Evolutionary conservation across 2,329 filamentous ascomycete species (phyloP), one percentile per base, ranked within the genome.

Genomic region (Fusarium sp.): DNA sequence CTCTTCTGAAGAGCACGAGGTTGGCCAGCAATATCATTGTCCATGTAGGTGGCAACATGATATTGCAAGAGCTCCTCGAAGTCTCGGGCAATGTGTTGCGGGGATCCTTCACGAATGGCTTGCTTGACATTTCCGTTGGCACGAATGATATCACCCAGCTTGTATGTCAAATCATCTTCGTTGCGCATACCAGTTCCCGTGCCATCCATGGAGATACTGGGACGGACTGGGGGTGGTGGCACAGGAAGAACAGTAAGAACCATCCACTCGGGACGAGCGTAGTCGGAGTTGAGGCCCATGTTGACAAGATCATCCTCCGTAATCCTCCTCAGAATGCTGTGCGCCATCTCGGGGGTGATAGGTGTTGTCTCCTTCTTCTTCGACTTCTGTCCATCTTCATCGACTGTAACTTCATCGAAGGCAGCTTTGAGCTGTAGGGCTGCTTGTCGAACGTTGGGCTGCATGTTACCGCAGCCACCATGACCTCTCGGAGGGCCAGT

Each of bases 111-210:
- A 66, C 93, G 90, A 78, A 97, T 94, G 67, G 94, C 96, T 76
- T 96, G 92, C 75, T 93, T 91, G 63, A 99, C 95, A 77, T 97
- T 98, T 76, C 93, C 92, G 84, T 99, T 99, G 77, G 96, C 95
- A 75, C 96, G 94, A 77, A 99, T 96, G 78, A 99, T 98, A 83
- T 99, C 96, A 78, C 95, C 95, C 37, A 99, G 87, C 84, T 99
- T 99, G 89, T 98, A 99, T 0, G 96, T 99, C 88, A 99, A 89
- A 87, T 99, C 97, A 82, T 99, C 96, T 84, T 99, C 96, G 80
- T 96, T 96, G 72, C 96, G 93, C 86, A 95, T 91, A 72, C 96
- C 96, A 74, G 94, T 93, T 59, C 94, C 93, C 46, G 94, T 97
- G 58, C 96, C 95, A 79, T 98, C 97, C 85, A 98, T 95, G 27